Base-by-base conservation (phyloP, 179 eudicot species). In the Camellia oleifera region DNA sequence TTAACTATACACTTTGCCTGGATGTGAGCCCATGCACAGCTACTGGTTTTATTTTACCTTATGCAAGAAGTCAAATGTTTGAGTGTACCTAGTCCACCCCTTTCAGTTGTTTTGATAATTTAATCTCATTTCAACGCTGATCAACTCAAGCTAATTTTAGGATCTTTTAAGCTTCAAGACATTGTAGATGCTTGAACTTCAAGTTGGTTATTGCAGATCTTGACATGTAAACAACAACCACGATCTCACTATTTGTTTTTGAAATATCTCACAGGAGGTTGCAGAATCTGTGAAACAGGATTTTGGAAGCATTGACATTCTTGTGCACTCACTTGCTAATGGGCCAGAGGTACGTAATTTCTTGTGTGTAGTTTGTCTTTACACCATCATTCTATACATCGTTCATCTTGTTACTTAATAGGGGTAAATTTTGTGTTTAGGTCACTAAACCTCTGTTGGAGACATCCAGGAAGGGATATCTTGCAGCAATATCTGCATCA, bases 291-390 rank as follows among this genome's bases (percentile, higher is more conserved):
- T 95, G 60, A 92, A 93, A 72, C 82, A 90, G 80, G 98, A 95
- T 84, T 93, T 93, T 87, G 98, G 98, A 48, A 95, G 89, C 91
- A 93, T 95, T 80, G 98, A 95, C 83, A 91, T 95, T 81, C 98
- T 95, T 76, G 98, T 95, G 81, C 98, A 95, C 82, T 95, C 98
- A 40, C 98, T 95, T 83, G 98, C 98, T 68, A 95, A 95, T 88
- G 98, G 98, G 75, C 98, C 98, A 10, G 98, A 95, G 95, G 98
- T 93, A 81, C 5, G 53, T 12, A 77, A 56, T 53, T 23, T 71
- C 11, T 32, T 32, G 3, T 10, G 12, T 57, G 4, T 10, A 14
- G 42, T 57, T 42, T 56, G 14, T 76, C 3, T 58, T 4, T 42
- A 4, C 1, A 0, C 4, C 17, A 17, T 8, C 3, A 58, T 17